Evolutionary conservation across 1,139 yeast species (phyloP).

Genomic region (Magnusiomyces magnusii): DNA sequence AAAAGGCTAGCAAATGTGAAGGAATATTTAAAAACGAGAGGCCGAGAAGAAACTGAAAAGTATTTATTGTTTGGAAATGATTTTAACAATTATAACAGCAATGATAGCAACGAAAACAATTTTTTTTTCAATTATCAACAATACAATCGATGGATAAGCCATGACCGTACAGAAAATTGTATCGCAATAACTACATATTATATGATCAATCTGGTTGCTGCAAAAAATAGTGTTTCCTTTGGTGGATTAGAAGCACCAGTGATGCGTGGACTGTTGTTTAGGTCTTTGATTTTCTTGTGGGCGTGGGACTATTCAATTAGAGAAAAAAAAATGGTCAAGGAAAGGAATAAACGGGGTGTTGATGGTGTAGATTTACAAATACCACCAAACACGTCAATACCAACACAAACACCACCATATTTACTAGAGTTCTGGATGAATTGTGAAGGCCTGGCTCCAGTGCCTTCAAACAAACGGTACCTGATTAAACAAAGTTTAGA

Average conservation of each 20-base stretch:
- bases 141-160: background rate
- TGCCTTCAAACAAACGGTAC: background rate
- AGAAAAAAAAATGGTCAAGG: too few relatives aligned
- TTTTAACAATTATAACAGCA: too few relatives aligned
- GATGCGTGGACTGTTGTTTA: background rate
- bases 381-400: background rate
- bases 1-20: too few relatives aligned
- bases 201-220: background rate
- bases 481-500: slow-evolving; percentile 1
- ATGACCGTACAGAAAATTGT: background rate
- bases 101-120: background rate
- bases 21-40: too few relatives aligned
- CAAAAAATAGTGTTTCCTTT: background rate
- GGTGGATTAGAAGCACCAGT: background rate
- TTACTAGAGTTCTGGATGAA: background rate
- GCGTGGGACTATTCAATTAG: background rate
- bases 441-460: background rate
- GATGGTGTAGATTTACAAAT: background rate
- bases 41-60: background rate
- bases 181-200: background rate
- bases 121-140: too few relatives aligned
- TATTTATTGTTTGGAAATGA: slow-evolving; percentile 1
- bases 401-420: background rate
- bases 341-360: too few relatives aligned
- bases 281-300: background rate